Conservation (phyloP, 768 basidiomycete genomes). For the Hygrophoropsis aurantiaca region DNA sequence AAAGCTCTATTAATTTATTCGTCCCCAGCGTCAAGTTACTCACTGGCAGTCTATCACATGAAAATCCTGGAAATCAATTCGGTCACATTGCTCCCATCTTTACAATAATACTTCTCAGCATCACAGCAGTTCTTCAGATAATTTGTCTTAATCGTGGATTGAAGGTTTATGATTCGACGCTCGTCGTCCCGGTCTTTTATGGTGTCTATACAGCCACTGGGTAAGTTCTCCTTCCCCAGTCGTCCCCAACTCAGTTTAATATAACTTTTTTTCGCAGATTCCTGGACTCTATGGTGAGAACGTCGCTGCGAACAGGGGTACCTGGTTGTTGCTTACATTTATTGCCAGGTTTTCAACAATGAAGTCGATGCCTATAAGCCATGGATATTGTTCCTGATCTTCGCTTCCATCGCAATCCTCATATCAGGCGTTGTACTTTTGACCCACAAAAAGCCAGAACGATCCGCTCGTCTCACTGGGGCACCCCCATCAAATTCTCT, state of each 20-base stretch:
- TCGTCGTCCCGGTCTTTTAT: constrained; percentile 95
- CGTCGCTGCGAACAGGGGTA: neutral
- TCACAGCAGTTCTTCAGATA: constrained; percentile 87
- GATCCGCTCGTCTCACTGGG: constrained; percentile 22
- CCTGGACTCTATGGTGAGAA: constrained; percentile 52
- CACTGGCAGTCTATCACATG: constrained; percentile 72
- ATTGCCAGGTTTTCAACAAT: constrained; percentile 69
- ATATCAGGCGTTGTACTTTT: constrained; percentile 91
- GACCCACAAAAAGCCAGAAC: constrained; percentile 88
- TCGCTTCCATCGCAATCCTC: constrained; percentile 81
- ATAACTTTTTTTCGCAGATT: constrained; percentile 36
- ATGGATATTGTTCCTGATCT: constrained; percentile 89
- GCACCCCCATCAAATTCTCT: constrained; percentile 24
- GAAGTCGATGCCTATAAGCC: constrained; percentile 82
- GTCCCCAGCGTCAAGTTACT: constrained; percentile 70
- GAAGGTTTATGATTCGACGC: constrained; percentile 85
- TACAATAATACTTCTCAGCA: constrained; percentile 56
- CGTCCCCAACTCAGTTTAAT: constrained; percentile 6
- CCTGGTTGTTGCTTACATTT: neutral
- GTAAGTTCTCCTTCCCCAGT: constrained; percentile 36
- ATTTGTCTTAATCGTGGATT: constrained; percentile 88
- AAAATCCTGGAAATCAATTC: constrained; percentile 86
- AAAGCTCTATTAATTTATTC: constrained; percentile 9
- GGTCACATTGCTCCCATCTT: constrained; percentile 80
- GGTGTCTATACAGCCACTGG: constrained; percentile 87